Conservation (phyloP, 164 flowering plant genomes). For the Vitis cinerea region DNA sequence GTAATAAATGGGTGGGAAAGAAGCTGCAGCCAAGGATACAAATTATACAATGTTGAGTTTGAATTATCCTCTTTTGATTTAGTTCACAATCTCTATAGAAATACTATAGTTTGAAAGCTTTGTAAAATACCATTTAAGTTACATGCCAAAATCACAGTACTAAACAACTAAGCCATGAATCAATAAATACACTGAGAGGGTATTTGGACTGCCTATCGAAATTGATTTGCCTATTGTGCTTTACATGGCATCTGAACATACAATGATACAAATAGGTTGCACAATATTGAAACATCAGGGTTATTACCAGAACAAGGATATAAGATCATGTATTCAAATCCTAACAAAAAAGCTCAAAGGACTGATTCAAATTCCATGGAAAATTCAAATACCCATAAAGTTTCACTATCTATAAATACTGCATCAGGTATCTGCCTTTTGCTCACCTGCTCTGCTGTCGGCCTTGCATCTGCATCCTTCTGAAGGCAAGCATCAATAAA, state of each 20-base stretch:
- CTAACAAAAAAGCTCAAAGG: neutral
- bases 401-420: neutral
- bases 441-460: slow-evolving; percentile 91
- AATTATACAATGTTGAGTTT: neutral
- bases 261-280: too few relatives aligned
- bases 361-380: neutral
- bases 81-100: neutral
- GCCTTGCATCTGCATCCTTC: slow-evolving; percentile 88
- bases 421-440: neutral
- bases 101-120: neutral
- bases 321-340: neutral
- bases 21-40: slow-evolving; percentile 56
- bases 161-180: too few relatives aligned
- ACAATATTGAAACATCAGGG: too few relatives aligned
- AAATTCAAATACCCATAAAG: neutral
- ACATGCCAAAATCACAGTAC: too few relatives aligned
- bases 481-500: slow-evolving; percentile 87
- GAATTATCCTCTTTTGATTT: neutral
- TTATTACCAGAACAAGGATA: neutral
- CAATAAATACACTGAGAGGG: too few relatives aligned
- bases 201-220: too few relatives aligned
- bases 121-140: neutral
- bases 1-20: slow-evolving; percentile 87
- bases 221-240: too few relatives aligned
- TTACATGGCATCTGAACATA: too few relatives aligned